Base-by-base conservation (phyloP, 345 rosid genomes). In the Populus ilicifolia region DNA sequence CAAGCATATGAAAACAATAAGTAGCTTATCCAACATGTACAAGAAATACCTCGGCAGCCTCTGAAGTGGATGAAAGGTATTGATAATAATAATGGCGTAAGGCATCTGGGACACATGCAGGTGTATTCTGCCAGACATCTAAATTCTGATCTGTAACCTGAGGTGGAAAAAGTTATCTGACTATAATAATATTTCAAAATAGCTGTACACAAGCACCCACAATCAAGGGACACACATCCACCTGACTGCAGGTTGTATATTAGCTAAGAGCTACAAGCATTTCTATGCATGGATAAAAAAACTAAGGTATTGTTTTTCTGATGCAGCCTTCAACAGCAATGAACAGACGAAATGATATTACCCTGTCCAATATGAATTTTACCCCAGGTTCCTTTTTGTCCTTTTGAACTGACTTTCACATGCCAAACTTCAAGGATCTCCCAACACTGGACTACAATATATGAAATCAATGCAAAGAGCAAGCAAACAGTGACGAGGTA, bases 71-170 rank as follows among this genome's bases (percentile, higher is more conserved):
- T 16, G 98, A 95, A 80, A 95, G 98, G 85, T 95, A 93, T 79
- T 95, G 97, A 87, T 95, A 95, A 77, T 95, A 95, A 83, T 92
- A 95, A 83, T 90, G 96, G 75, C 97, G 94, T 79, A 95, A 83
- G 61, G 99, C 99, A 90, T 95, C 98, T 69, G 94, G 93, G 36
- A 93, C 97, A 61, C 79, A 69, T 67, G 99, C 99, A 66, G 98
- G 91, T 74, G 93, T 87, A 80, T 89, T 88, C 87, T 90, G 88
- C 99, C 97, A 90, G 75, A 86, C 88, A 74, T 95, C 98, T 71
- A 95, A 86, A 81, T 93, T 92, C 84, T 95, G 99, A 83, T 93
- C 98, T 23, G 92, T 85, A 81, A 92, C 99, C 99, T 95, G 92
- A 87, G 80, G 76, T 67, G 70, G 73, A 82, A 78, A 35, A 17